Percentiles rank a stretch among this genome's conserved stretches.
These are phyloP conservation scores for Cephalotrichum gorgonifer DNA, from an alignment of 2,329 filamentous ascomycete genomes.

Conservation along the genomic window DNA sequence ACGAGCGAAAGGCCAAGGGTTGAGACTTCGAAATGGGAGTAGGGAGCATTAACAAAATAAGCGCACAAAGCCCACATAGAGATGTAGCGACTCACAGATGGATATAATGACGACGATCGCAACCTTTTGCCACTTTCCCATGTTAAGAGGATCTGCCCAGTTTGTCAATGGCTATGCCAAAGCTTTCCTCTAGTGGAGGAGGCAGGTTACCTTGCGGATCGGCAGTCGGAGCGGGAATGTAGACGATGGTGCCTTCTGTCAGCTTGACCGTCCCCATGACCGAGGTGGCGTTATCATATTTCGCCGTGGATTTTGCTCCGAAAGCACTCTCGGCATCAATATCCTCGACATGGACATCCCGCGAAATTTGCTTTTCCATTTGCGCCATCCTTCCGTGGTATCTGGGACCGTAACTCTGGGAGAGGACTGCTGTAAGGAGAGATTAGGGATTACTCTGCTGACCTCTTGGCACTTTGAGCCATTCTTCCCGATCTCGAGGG, in stretches of 20 bases:
- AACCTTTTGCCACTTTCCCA: background rate
- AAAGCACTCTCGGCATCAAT: background rate
- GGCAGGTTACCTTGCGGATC: constrained; percentile 16
- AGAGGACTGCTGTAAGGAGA: background rate
- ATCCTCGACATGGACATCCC: background rate
- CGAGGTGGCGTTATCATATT: background rate
- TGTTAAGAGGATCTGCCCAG: background rate
- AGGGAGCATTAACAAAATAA: background rate
- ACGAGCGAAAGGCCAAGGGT: background rate
- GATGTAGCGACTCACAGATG: background rate
- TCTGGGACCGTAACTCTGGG: background rate
- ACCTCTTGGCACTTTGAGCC: background rate
- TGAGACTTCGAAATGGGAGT: background rate
- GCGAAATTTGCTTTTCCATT: background rate
- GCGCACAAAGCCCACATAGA: background rate
- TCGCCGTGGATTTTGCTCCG: background rate
- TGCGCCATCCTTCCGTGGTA: background rate
- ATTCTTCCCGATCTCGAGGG: background rate
- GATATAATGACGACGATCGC: background rate
- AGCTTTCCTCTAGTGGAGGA: background rate
- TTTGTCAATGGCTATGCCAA: background rate
- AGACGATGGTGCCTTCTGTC: constrained; percentile 19
- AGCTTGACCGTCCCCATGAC: constrained; percentile 13
- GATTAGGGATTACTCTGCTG: background rate
- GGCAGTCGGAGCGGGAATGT: constrained; percentile 21